Conservation (phyloP, 2,329 filamentous ascomycete genomes). For the Aphanoascus verrucosus region DNA sequence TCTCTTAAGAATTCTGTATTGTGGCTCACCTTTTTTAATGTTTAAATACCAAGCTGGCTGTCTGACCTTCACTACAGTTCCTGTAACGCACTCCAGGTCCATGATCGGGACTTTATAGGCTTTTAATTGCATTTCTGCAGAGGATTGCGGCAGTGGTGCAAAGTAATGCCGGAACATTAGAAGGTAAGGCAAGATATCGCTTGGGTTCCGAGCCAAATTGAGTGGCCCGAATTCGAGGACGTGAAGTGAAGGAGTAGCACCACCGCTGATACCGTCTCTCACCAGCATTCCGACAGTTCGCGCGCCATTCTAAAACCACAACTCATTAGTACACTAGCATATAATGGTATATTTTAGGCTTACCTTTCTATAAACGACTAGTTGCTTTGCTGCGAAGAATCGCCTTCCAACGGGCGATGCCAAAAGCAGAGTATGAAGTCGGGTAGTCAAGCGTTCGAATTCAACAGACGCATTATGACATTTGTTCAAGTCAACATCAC, state of each 20-base stretch:
- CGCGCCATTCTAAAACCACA: constrained; percentile 53
- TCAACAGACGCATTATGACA: constrained; percentile 76
- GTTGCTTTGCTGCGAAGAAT: constrained; percentile 62
- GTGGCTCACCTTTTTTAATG: constrained; percentile 39
- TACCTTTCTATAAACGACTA: constrained; percentile 69
- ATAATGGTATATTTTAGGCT: background rate
- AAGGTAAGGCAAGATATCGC: constrained; percentile 79
- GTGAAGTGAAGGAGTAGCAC: constrained; percentile 58
- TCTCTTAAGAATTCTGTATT: constrained; percentile 15
- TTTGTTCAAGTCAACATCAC: constrained; percentile 65
- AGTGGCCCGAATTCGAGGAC: constrained; percentile 65
- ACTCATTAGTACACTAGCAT: background rate
- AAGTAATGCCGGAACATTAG: constrained; percentile 58
- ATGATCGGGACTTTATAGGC: constrained; percentile 58
- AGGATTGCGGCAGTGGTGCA: constrained; percentile 54
- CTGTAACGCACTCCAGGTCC: constrained; percentile 77
- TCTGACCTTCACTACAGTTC: constrained; percentile 47
- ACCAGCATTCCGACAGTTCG: constrained; percentile 72
- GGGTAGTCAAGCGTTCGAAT: constrained; percentile 65
- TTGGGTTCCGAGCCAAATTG: constrained; percentile 59
- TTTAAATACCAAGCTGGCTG: constrained; percentile 40
- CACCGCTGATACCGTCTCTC: constrained; percentile 60
- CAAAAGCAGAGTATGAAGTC: constrained; percentile 66
- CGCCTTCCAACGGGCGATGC: constrained; percentile 72
- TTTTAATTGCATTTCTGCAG: constrained; percentile 58